Base-by-base conservation (phyloP, 345 rosid genomes). In the Acer saccharum region DNA sequence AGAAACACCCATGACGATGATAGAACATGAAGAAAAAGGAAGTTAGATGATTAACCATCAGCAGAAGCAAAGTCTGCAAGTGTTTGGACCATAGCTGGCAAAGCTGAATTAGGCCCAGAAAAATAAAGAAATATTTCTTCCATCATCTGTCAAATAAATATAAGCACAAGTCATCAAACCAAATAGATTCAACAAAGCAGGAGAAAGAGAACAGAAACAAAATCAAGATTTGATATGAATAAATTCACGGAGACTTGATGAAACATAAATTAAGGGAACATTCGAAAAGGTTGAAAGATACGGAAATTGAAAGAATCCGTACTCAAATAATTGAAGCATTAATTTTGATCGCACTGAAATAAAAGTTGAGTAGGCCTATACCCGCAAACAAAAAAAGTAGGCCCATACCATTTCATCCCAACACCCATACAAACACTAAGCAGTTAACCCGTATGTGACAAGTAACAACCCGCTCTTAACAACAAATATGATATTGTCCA, bases 41-140 rank as follows among this genome's bases (percentile, higher is more conserved):
- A 84, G 80, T 68, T 69, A 76, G 83, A 85, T 82, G 67, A 76
- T 62, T 81, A 87, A 95, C 99, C 97, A 90, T 95, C 96, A 85
- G 93, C 90, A 68, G 94, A 89, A 81, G 99, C 96, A 83, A 92
- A 95, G 84, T 95, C 99, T 44, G 99, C 96, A 81, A 95, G 97
- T 73, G 88, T 95, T 86, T 93, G 98, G 87, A 92, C 91, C 98
- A 95, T 93, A 73, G 94, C 94, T 52, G 99, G 98, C 58, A 90
- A 80, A 82, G 97, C 90, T 67, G 93, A 81, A 79, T 90, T 91
- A 4, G 91, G 85, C 73, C 97, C 93, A 73, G 90, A 83, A 76
- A 95, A 76, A 83, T 93, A 92, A 80, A 90, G 89, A 86, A 88
- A 91, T 80, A 95, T 89, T 82, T 95, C 99, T 84, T 95, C 98